Base-by-base conservation (phyloP, 176 grass and related monocot genomes). In the Rhynchospora tenuis region DNA sequence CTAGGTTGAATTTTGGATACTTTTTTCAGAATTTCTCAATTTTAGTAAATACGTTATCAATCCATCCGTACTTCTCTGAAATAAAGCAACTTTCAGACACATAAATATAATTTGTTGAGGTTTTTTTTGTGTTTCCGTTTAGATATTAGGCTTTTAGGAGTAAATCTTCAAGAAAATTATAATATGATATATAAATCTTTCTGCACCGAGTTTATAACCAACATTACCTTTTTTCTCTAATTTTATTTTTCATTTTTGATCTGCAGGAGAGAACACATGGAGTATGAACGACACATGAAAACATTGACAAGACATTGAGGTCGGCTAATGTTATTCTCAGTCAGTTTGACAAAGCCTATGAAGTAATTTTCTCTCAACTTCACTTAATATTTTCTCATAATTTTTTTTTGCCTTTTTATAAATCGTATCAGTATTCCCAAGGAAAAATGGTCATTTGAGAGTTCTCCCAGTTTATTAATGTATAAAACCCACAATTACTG, bases 281-380 rank as follows among this genome's bases (percentile, higher is more conserved):
- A 7, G 89, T 95, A 28, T 88, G 96, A 71, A 93, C 90, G 28
- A 93, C 96, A 78, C 96, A 95, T 87, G 91, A 95, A 85, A 99
- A 99, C 86, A 99, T 99, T 84, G 96, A 99, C 91, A 88, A 88
- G 58, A 99, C 96, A 20, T 91, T 95, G 9, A 90, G 91, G 58
- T 93, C 93, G 24, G 93, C 96, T 0, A 91, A 99, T 76, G 91
- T 95, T 16, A 95, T 99, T 19, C 96, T 95, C 23, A 89, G 78
- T 0, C 93, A 99, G 73, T 99, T 99, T 88, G 96, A 99, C 83
- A 80, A 89, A 3, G 95, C 86, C 0, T 50, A 90, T 51, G 91
- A 99, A 93, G 96, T 98, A 51, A 56, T 38, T 13, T 43, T 47
- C 23, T 45, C 57, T 72, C 7, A 9, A 75, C 51, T 75, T 74